phyloP scores from a whole-genome alignment of 345 rosid genomes.

The Syzygium grande region DNA sequence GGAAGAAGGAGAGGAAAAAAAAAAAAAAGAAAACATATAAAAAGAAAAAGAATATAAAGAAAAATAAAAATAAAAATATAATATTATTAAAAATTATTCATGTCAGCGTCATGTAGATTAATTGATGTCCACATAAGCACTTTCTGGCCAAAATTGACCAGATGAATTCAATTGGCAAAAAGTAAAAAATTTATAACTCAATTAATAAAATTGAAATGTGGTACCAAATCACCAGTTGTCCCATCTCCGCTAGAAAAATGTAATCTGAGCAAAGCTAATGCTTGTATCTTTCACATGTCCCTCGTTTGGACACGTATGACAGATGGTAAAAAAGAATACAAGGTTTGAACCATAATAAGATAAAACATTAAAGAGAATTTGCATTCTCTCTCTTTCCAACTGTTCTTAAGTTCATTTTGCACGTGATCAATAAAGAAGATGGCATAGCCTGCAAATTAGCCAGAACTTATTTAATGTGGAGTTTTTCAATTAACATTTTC shows the following conservation, averaged over 20 bases:
- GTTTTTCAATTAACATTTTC: not conserved
- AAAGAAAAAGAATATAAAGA: too few species aligned
- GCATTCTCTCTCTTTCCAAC: not conserved
- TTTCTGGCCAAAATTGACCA: accelerated
- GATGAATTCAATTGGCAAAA: too few species aligned
- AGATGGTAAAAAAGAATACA: not conserved
- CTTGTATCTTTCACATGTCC: not conserved
- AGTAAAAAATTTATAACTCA: too few species aligned
- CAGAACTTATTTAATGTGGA: not conserved
- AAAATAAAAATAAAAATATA: too few species aligned
- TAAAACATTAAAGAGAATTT: not conserved
- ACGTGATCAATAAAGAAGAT: not conserved
- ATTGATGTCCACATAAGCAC: accelerated
- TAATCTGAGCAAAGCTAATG: not conserved
- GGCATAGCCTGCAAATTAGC: not conserved
- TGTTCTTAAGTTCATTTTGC: not conserved
- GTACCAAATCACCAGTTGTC: too few species aligned
- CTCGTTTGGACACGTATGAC: not conserved
- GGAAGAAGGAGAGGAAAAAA: too few species aligned
- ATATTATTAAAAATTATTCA: too few species aligned
- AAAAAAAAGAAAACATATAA: too few species aligned
- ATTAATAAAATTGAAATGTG: too few species aligned
- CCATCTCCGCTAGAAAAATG: not conserved
- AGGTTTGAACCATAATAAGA: not conserved
- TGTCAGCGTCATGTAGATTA: too few species aligned